Evolutionary conservation across 1,284 basidiomycete species (phyloP).

Genomic region (Tilletia indica): DNA sequence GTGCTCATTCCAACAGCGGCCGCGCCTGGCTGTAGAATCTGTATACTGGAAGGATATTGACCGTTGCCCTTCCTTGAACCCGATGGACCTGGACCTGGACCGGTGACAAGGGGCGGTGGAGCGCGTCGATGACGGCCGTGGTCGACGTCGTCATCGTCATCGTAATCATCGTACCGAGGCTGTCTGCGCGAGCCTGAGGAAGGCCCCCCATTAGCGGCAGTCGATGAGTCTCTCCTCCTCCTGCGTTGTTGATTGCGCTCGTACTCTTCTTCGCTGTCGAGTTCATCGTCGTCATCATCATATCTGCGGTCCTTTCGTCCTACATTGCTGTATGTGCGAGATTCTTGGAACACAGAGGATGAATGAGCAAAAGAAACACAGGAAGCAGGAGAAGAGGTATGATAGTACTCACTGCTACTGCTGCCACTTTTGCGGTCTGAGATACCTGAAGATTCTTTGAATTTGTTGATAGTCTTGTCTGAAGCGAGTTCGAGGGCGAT

Average conservation of each 20-base stretch:
- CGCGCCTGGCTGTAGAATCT: background rate
- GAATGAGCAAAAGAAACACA: background rate
- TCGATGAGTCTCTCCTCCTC: background rate
- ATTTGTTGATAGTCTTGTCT: constrained; percentile 13
- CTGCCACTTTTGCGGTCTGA: background rate
- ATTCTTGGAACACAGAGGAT: background rate
- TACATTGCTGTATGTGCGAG: constrained; percentile 7
- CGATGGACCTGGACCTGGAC: background rate
- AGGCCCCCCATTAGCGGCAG: too few relatives aligned
- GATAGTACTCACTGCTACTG: background rate
- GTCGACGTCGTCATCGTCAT: background rate
- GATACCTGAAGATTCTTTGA: background rate
- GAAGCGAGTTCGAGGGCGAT: background rate
- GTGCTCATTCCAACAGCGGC: background rate
- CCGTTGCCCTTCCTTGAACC: background rate
- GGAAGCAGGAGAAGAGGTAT: background rate
- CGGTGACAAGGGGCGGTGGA: constrained; percentile 1
- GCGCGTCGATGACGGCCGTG: background rate
- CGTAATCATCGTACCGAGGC: background rate
- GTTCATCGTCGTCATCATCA: background rate
- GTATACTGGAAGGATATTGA: background rate
- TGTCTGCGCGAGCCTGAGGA: background rate
- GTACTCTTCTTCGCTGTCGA: constrained; percentile 5
- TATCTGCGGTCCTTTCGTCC: constrained; percentile 3
- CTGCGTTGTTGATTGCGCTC: constrained; percentile 9